These are phyloP conservation scores for Clavispora santaluciae DNA, from an alignment of 805 yeast genomes.

Conservation along the genomic window DNA sequence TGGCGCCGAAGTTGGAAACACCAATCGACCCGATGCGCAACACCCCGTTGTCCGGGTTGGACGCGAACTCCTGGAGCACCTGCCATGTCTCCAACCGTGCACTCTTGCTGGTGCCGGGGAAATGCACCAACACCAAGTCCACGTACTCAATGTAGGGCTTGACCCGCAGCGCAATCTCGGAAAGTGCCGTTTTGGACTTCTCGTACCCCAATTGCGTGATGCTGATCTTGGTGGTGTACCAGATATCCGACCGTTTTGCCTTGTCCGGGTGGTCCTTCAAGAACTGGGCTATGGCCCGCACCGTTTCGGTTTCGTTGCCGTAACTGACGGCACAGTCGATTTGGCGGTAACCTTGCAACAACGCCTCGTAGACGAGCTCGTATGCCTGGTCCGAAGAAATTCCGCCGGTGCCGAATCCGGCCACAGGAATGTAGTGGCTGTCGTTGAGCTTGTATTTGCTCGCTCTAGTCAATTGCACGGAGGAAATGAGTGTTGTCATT, in stretches of 20 bases:
- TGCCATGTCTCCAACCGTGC: constrained; percentile 59
- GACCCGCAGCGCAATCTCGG: constrained; percentile 48
- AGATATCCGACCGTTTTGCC: constrained; percentile 28
- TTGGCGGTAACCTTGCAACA: constrained; percentile 66
- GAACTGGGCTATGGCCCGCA: constrained; percentile 54
- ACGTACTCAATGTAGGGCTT: constrained; percentile 33
- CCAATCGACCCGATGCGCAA: constrained; percentile 66
- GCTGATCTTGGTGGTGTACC: constrained; percentile 34
- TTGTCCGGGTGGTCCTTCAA: constrained; percentile 37
- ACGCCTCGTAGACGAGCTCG: constrained; percentile 50
- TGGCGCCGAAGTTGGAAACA: constrained; percentile 66
- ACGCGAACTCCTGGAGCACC: constrained; percentile 71
- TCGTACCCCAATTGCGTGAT: constrained; percentile 37
- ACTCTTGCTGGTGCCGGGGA: constrained; percentile 41
- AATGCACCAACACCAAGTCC: constrained; percentile 43
- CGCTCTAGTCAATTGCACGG: constrained; percentile 31
- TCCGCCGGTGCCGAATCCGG: constrained; percentile 54
- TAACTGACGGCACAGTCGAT: constrained; percentile 70
- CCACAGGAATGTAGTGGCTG: constrained; percentile 51
- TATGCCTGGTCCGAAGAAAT: constrained; percentile 35
- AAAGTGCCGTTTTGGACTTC: constrained; percentile 54
- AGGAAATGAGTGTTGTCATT: constrained; percentile 34
- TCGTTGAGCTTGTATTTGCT: constrained; percentile 45
- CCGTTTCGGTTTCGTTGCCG: constrained; percentile 58
- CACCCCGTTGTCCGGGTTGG: constrained; percentile 40